Base-by-base conservation (phyloP, 2,329 filamentous ascomycete genomes). In the Ascochyta koolunga region DNA sequence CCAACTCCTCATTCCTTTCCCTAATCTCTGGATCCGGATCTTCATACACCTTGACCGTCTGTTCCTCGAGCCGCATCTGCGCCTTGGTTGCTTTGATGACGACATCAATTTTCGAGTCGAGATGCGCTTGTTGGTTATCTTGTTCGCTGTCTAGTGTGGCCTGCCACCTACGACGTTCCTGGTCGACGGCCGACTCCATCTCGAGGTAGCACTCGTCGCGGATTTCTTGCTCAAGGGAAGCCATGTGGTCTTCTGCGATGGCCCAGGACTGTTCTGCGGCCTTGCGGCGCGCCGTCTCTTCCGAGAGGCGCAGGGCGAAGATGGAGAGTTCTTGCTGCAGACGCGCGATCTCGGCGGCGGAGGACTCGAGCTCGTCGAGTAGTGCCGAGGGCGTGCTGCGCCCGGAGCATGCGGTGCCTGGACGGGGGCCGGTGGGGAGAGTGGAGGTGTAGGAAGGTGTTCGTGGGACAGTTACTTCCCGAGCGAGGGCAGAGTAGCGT, bases 401-500 rank as follows among this genome's bases (percentile, higher is more conserved):
- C 56, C 76, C 76, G 16, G 58, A 80, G 60, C 76, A 75, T 32
- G 65, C 76, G 63, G 68, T 56, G 16, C 53, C 53, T 39, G 53
- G 53, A 15, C 53, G 53, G 76, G 68, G 39, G 2, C 77, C 76
- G 36, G 69, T 69, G 13, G 71, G 65, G 24, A 78, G 70, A 0
- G 88, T 89, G 36, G 86, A 86, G 0, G 89, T 90, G 44, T 93
- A 86, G 41, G 90, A 95, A 0, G 93, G 93, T 7, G 96, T 86
- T 5, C 93, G 88, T 5, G 93, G 92, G 1, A 97, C 91, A 0
- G 93, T 96, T 10, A 98, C 90, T 76, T 98, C 93, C 18, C 92
- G 86, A 0, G 95, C 95, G 4, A 99, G 83, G 0, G 95, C 93
- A 19, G 91, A 95, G 77, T 99, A 99, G 16, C 93, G 88, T 1